phyloP scores from a whole-genome alignment of 2,329 filamentous ascomycete genomes.

The Penicillium sp. region DNA sequence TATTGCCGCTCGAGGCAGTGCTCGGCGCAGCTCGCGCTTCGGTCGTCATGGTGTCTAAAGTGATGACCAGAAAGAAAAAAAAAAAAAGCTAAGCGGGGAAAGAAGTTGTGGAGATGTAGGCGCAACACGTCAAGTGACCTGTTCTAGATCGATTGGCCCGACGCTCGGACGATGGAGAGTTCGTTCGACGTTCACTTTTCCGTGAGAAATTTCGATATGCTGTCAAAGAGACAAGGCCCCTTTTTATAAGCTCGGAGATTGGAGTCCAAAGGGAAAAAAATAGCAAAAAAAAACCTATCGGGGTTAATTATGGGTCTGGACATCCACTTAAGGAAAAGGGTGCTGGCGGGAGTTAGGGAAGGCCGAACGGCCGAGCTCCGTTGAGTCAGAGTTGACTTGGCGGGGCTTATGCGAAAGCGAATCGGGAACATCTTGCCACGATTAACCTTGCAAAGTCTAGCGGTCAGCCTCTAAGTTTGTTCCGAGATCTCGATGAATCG shows the following conservation, averaged over 20 bases:
- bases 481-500: no score
- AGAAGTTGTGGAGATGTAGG: background rate
- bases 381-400: background rate
- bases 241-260: background rate
- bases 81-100: background rate
- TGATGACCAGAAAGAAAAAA: background rate
- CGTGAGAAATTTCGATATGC: background rate
- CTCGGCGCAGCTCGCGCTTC: background rate
- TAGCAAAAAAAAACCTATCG: background rate
- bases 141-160: background rate
- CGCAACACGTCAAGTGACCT: background rate
- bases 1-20: background rate
- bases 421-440: background rate
- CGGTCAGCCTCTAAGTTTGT: background rate
- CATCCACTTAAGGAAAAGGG: background rate
- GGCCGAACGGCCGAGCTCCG: conserved; percentile 1
- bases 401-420: background rate
- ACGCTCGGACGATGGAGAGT: background rate
- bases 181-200: background rate
- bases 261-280: background rate
- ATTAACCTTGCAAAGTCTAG: background rate
- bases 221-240: background rate
- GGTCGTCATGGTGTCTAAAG: background rate
- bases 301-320: background rate
- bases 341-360: background rate